These are phyloP conservation scores for Trametes sp. DNA, from an alignment of 1,284 basidiomycete species.

Conservation along the genomic window DNA sequence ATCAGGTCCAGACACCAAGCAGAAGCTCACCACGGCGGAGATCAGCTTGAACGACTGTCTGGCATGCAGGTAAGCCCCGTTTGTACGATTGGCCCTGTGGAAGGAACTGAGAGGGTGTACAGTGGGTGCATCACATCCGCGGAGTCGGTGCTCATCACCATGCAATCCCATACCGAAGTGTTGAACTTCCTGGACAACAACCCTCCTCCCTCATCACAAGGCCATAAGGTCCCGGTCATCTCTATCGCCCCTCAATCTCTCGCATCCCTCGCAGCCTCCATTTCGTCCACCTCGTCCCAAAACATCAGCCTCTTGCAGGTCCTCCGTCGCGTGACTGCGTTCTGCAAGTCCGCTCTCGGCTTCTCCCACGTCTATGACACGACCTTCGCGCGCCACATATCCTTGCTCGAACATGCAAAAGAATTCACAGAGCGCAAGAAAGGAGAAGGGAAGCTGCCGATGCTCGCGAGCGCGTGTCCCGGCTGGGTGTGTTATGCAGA, in stretches of 20 bases:
- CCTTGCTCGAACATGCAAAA: constrained; percentile 80
- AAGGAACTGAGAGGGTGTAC: constrained; percentile 18
- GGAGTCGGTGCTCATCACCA: constrained; percentile 96
- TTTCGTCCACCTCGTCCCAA: constrained; percentile 56
- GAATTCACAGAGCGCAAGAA: constrained; percentile 83
- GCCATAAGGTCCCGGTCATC: constrained; percentile 71
- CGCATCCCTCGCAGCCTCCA: constrained; percentile 85
- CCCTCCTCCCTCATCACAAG: constrained; percentile 45
- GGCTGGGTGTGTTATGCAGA: constrained; percentile 99
- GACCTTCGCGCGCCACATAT: constrained; percentile 91
- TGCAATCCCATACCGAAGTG: constrained; percentile 95
- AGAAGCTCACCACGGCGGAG: constrained; percentile 89
- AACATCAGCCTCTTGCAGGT: constrained; percentile 66
- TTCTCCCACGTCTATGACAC: constrained; percentile 90
- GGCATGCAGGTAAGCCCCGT: constrained; percentile 76
- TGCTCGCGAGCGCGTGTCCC: constrained; percentile 96
- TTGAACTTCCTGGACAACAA: constrained; percentile 77
- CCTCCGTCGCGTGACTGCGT: constrained; percentile 72
- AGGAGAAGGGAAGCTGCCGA: constrained; percentile 65
- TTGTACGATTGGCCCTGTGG: neutral
- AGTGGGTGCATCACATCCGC: constrained; percentile 99
- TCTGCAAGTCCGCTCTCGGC: constrained; percentile 67
- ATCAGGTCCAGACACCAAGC: constrained; percentile 39
- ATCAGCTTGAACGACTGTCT: constrained; percentile 97
- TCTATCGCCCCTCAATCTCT: constrained; percentile 94